Conservation (phyloP, 2,329 filamentous ascomycete species). For the Cladosporium sp. region DNA sequence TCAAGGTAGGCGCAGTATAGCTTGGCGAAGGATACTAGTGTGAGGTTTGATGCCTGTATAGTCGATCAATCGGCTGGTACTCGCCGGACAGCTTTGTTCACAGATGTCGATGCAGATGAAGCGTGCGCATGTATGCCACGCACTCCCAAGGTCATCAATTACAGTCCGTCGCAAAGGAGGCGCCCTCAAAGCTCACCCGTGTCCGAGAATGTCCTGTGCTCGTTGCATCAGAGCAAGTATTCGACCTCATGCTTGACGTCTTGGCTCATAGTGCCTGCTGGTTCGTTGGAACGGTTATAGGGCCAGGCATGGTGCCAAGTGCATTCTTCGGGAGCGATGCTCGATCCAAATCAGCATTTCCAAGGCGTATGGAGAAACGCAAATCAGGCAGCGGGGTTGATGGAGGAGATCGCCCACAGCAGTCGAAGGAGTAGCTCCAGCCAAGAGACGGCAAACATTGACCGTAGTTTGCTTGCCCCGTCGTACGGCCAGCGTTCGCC, state of each 20-base stretch:
- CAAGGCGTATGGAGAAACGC: not conserved
- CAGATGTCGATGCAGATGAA: not conserved
- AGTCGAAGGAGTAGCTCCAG: not conserved
- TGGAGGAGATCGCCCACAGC: not conserved
- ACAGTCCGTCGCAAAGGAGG: not conserved
- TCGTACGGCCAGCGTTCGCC: not conserved
- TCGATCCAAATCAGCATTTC: not conserved
- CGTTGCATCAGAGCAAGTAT: not conserved
- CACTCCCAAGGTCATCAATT: not conserved
- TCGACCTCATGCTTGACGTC: not conserved
- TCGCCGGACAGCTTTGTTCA: not conserved
- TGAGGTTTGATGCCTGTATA: not conserved
- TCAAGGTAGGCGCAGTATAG: not conserved
- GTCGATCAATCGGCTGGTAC: not conserved
- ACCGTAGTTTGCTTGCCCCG: not conserved
- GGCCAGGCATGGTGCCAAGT: not conserved
- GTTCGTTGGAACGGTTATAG: not conserved
- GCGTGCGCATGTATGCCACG: not conserved
- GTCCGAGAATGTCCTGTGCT: not conserved
- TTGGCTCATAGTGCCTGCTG: not conserved
- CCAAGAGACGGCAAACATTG: not conserved
- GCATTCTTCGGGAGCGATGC: not conserved
- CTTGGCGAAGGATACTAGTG: not conserved
- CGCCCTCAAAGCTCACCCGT: no score
- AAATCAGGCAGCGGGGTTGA: not conserved